Evolutionary conservation across 1,139 yeast genomes (phyloP).

Genomic region (Blastobotrys capitulatus): DNA sequence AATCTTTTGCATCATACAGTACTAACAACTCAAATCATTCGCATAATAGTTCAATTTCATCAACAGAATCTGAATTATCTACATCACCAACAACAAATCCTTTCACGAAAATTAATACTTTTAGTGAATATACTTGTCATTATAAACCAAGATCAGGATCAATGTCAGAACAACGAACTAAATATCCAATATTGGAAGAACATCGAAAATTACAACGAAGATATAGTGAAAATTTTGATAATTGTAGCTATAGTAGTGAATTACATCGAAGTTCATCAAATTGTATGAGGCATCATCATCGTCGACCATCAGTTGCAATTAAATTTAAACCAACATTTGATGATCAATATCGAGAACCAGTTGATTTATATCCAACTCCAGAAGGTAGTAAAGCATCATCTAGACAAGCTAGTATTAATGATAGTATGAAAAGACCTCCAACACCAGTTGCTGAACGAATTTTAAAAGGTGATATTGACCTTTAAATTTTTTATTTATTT

Average conservation of each 20-base stretch:
- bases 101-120: no score
- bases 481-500: constrained; percentile 7
- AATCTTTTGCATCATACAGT: no score
- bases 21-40: not conserved
- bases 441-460: constrained; percentile 30
- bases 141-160: not conserved
- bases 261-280: not conserved
- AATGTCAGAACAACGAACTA: not conserved
- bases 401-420: not conserved
- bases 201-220: not conserved
- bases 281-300: constrained; percentile 21
- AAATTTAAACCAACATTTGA: constrained; percentile 21
- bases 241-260: no score
- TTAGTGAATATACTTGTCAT: not conserved
- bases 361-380: constrained; percentile 3
- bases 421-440: constrained; percentile 22
- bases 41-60: not conserved
- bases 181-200: not conserved
- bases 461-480: constrained; percentile 28
- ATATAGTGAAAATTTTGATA: not conserved
- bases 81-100: not conserved
- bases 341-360: constrained; percentile 3
- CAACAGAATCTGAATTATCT: not conserved
- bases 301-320: constrained; percentile 27
- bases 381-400: not conserved